A percentile compares a stretch with the other conserved stretches of the same genome.
These are phyloP conservation scores for Cladosporium austrohemisphaericum DNA, from an alignment of 2,329 filamentous ascomycete genomes.

Conservation along the genomic window DNA sequence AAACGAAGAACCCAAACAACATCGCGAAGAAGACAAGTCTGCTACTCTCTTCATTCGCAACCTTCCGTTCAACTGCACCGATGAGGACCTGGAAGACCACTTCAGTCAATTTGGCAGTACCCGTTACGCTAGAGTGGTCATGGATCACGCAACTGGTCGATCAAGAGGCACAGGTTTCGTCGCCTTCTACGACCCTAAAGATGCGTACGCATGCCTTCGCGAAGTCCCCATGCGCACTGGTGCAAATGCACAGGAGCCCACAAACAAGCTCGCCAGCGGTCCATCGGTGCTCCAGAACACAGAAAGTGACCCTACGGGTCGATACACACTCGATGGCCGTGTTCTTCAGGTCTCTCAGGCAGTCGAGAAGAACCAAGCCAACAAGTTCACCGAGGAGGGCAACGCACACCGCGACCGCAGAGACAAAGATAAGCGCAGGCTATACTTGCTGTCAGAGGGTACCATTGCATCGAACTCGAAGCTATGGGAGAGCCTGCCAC, in stretches of 20 bases:
- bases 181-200: constrained; percentile 75
- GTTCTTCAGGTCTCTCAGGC: constrained; percentile 80
- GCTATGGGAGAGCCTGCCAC: constrained; percentile 70
- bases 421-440: constrained; percentile 82
- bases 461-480: constrained; percentile 73
- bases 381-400: constrained; percentile 68
- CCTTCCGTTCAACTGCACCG: constrained; percentile 81
- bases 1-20: constrained; percentile 37
- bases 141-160: constrained; percentile 78
- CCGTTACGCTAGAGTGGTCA: constrained; percentile 85
- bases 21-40: constrained; percentile 58
- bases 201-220: constrained; percentile 73
- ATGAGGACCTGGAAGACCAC: constrained; percentile 77
- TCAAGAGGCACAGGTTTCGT: constrained; percentile 93
- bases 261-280: constrained; percentile 52
- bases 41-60: constrained; percentile 91
- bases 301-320: constrained; percentile 71
- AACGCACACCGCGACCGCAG: constrained; percentile 58
- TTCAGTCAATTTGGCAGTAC: constrained; percentile 86
- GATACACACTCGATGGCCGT: constrained; percentile 86
- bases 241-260: constrained; percentile 7
- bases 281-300: constrained; percentile 82
- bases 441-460: constrained; percentile 86
- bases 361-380: constrained; percentile 77
- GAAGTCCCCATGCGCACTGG: constrained; percentile 59